These are phyloP conservation scores for Grifola frondosa DNA, from an alignment of 1,284 basidiomycete genomes.

Conservation along the genomic window DNA sequence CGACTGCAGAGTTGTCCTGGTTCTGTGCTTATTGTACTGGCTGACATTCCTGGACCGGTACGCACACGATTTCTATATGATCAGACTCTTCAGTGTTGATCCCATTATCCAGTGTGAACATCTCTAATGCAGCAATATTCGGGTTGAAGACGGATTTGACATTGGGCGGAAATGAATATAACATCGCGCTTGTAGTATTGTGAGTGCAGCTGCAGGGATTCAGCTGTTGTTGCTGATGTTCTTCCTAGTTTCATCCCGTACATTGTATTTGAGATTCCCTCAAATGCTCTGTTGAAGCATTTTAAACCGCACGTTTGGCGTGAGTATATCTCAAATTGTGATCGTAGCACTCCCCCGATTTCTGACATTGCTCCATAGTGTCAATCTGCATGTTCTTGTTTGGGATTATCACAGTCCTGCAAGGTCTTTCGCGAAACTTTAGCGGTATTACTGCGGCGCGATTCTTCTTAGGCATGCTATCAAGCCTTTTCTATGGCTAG, in stretches of 20 bases:
- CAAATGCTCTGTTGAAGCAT: slow-evolving; percentile 31
- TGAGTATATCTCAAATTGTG: slow-evolving; percentile 21
- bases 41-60: slow-evolving; percentile 35
- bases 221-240: not conserved
- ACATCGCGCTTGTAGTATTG: slow-evolving; percentile 34
- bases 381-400: slow-evolving; percentile 35
- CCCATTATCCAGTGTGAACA: slow-evolving; percentile 26
- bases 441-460: slow-evolving; percentile 36
- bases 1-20: slow-evolving; percentile 30
- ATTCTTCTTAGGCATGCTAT: slow-evolving; percentile 36
- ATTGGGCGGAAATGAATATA: slow-evolving; percentile 29
- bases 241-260: slow-evolving; percentile 31
- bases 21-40: slow-evolving; percentile 30
- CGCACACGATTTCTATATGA: slow-evolving; percentile 1
- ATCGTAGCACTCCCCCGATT: not conserved
- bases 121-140: slow-evolving; percentile 32
- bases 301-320: slow-evolving; percentile 34
- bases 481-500: slow-evolving; percentile 10
- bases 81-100: not conserved
- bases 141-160: slow-evolving; percentile 31
- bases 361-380: slow-evolving; percentile 18
- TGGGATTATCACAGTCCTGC: slow-evolving; percentile 34
- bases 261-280: slow-evolving; percentile 34
- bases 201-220: slow-evolving; percentile 11
- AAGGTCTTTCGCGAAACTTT: slow-evolving; percentile 36